Evolutionary conservation across 2,329 filamentous ascomycete species (phyloP).

Genomic region (Epichloe elymi): DNA sequence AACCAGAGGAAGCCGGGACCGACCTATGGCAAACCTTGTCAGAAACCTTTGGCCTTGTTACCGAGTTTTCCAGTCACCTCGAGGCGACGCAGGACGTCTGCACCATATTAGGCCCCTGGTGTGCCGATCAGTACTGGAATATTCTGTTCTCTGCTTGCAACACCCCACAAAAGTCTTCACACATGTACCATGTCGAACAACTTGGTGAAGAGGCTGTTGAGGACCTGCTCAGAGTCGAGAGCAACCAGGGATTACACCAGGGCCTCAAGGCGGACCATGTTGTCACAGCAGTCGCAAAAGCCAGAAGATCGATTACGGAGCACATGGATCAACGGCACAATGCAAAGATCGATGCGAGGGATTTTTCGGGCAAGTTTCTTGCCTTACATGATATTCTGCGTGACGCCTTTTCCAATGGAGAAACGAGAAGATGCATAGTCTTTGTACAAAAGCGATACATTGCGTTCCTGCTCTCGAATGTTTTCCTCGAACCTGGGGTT

Average conservation of each 20-base stretch:
- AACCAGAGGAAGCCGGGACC: slow-evolving; percentile 42
- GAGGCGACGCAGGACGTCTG: slow-evolving; percentile 45
- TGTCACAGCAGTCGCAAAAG: neutral
- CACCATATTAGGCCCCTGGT: slow-evolving; percentile 67
- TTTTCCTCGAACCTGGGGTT: slow-evolving; percentile 46
- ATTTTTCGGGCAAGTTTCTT: slow-evolving; percentile 62
- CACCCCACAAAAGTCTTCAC: slow-evolving; percentile 44
- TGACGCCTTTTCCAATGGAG: slow-evolving; percentile 50
- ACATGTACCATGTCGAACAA: slow-evolving; percentile 17
- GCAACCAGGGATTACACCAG: neutral
- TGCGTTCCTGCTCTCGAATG: slow-evolving; percentile 55
- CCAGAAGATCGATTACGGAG: neutral
- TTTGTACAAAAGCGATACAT: slow-evolving; percentile 74
- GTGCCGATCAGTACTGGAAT: slow-evolving; percentile 69
- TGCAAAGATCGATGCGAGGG: slow-evolving; percentile 9
- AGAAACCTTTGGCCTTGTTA: slow-evolving; percentile 25
- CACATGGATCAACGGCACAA: neutral
- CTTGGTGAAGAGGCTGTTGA: neutral
- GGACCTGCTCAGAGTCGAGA: neutral
- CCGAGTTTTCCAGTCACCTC: slow-evolving; percentile 43
- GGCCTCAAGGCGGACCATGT: neutral
- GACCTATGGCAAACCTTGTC: slow-evolving; percentile 47
- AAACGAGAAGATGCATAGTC: slow-evolving; percentile 53
- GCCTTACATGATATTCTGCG: slow-evolving; percentile 47
- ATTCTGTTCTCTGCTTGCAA: slow-evolving; percentile 48